A percentile compares a stretch with the other conserved stretches of the same genome.
These are phyloP conservation scores for Lyophyllum semitale DNA, from an alignment of 768 basidiomycete species.

Conservation along the genomic window DNA sequence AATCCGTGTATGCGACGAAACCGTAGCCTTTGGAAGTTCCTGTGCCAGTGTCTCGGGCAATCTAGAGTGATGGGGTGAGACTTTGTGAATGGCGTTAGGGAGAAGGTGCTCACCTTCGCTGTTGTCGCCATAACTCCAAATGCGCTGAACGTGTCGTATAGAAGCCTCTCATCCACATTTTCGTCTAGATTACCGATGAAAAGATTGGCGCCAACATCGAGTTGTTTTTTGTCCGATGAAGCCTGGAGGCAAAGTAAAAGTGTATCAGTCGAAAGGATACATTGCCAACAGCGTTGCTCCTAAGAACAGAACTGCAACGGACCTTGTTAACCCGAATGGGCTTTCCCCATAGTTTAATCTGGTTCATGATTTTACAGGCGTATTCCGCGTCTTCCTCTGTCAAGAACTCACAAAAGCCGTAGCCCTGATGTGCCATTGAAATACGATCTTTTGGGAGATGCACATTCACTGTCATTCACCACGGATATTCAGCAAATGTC, in stretches of 20 bases:
- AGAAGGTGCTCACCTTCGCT: constrained; percentile 63
- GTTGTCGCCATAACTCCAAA: constrained; percentile 93
- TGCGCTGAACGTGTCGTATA: constrained; percentile 95
- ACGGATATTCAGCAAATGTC: not conserved
- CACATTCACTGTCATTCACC: constrained; percentile 73
- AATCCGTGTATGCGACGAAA: constrained; percentile 96
- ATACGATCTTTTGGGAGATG: constrained; percentile 98
- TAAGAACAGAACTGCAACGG: constrained; percentile 28
- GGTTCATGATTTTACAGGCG: constrained; percentile 99
- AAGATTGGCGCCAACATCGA: constrained; percentile 96
- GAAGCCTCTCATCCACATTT: constrained; percentile 87
- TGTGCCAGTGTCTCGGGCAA: constrained; percentile 83
- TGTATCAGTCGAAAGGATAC: not conserved
- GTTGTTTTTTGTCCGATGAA: constrained; percentile 96
- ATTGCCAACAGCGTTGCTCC: not conserved
- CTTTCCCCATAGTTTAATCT: constrained; percentile 99
- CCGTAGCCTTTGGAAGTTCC: constrained; percentile 96
- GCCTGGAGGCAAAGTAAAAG: constrained; percentile 53
- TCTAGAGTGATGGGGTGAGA: constrained; percentile 46
- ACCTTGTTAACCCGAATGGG: constrained; percentile 99
- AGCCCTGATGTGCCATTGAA: constrained; percentile 97
- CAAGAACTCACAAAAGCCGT: constrained; percentile 99
- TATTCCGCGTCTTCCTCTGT: constrained; percentile 99
- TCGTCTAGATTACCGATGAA: constrained; percentile 97
- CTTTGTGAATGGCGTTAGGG: constrained; percentile 3